Conservation (phyloP, 1,284 basidiomycete species). For the Trichosporon sp. region DNA sequence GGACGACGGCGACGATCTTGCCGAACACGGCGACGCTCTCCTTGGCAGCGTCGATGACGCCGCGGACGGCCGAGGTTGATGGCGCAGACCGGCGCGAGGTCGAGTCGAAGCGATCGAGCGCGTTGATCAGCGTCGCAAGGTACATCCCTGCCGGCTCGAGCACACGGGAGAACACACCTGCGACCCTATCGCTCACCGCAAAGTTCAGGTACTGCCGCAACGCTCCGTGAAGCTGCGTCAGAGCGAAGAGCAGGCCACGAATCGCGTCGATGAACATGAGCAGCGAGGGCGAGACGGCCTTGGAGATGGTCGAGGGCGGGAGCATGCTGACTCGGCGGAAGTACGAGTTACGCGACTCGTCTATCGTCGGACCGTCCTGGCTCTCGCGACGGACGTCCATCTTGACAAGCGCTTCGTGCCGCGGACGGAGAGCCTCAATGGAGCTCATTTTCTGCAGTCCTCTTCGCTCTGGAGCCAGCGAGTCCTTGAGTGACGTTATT, state of each 20-base stretch:
- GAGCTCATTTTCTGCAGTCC: conserved; percentile 39
- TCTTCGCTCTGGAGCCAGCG: conserved; percentile 12
- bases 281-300: conserved; percentile 72
- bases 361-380: conserved; percentile 57
- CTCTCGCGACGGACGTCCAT: conserved; percentile 23
- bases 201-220: conserved; percentile 86
- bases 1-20: conserved; percentile 80
- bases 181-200: conserved; percentile 81
- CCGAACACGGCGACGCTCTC: conserved; percentile 84
- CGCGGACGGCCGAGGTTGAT: conserved; percentile 69
- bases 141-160: conserved; percentile 81
- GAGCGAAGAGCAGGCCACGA: conserved; percentile 86
- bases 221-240: conserved; percentile 88
- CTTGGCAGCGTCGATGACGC: conserved; percentile 78
- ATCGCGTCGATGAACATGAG: conserved; percentile 80
- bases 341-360: conserved; percentile 86
- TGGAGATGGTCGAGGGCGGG: conserved; percentile 67
- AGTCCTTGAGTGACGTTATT: background rate
- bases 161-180: conserved; percentile 77
- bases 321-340: conserved; percentile 81
- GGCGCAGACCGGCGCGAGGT: conserved; percentile 69
- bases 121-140: conserved; percentile 80
- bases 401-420: conserved; percentile 3
- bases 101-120: conserved; percentile 89
- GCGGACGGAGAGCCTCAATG: conserved; percentile 25